Percentiles rank a stretch among this genome's conserved stretches.
Conservation (phyloP, 805 yeast genomes). For the Candida xiaguanensis region DNA sequence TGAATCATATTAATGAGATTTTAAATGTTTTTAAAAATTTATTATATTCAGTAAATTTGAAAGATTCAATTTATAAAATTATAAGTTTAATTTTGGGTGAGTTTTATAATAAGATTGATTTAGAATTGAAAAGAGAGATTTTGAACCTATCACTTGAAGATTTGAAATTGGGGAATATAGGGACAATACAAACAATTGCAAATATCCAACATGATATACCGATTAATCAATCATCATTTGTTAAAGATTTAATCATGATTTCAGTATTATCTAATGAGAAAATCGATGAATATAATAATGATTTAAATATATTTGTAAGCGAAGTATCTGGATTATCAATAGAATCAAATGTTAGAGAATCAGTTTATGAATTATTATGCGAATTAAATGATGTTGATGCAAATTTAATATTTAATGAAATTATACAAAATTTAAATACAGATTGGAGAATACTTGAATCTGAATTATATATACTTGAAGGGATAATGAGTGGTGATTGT, state of each 20-base stretch:
- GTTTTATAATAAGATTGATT: constrained; percentile 23
- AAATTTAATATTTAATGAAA: constrained; percentile 13
- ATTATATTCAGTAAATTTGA: constrained; percentile 14
- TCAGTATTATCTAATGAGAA: constrained; percentile 41
- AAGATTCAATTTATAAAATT: constrained; percentile 26
- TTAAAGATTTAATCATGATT: constrained; percentile 30
- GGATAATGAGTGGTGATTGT: constrained; percentile 39
- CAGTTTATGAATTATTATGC: constrained; percentile 53
- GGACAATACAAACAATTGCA: constrained; percentile 29
- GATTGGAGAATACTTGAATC: constrained; percentile 39
- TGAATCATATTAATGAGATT: constrained; percentile 18
- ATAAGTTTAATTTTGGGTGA: constrained; percentile 22
- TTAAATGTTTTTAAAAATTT: constrained; percentile 17
- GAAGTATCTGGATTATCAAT: constrained; percentile 69
- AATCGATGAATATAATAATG: constrained; percentile 49
- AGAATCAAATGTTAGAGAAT: constrained; percentile 53
- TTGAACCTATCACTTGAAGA: constrained; percentile 19
- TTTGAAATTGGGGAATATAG: constrained; percentile 22
- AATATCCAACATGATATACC: constrained; percentile 23
- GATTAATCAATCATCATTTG: constrained; percentile 16
- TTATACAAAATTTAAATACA: constrained; percentile 4
- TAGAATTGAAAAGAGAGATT: constrained; percentile 14
- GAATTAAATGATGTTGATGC: constrained; percentile 46
- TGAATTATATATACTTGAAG: constrained; percentile 34
- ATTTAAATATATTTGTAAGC: constrained; percentile 68